phyloP scores from a whole-genome alignment of 345 rosid species.

The Populus tremula region DNA sequence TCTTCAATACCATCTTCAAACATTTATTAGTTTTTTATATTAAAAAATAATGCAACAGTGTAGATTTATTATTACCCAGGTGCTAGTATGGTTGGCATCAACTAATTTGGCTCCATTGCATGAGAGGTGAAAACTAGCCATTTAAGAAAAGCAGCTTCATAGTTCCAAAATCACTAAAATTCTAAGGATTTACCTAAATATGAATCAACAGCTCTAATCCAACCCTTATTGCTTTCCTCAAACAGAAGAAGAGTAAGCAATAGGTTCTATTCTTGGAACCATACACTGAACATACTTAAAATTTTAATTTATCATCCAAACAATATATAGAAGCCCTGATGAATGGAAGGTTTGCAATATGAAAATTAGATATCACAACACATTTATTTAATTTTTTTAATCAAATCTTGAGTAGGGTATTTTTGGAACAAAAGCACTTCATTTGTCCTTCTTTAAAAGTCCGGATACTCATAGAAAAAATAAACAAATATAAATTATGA shows the following conservation, averaged over 20 bases:
- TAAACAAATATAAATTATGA: too few relatives aligned
- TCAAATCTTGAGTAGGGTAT: too few relatives aligned
- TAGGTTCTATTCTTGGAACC: not conserved
- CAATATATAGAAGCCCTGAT: not conserved
- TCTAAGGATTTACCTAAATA: not conserved
- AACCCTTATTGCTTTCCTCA: not conserved
- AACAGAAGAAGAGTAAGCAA: not conserved
- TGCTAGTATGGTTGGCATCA: not conserved
- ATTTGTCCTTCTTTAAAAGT: too few relatives aligned
- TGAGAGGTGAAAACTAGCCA: not conserved
- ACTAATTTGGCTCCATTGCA: not conserved
- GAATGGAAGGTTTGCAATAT: not conserved
- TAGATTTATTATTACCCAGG: too few relatives aligned
- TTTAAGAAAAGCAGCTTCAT: not conserved
- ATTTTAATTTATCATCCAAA: not conserved
- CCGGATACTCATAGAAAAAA: too few relatives aligned
- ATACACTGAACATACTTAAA: not conserved
- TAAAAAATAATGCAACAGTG: not conserved
- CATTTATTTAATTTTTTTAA: too few relatives aligned
- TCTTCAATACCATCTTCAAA: not conserved
- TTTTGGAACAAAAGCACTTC: too few relatives aligned
- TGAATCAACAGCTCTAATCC: not conserved
- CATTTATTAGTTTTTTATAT: not conserved
- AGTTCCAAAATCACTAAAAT: not conserved
- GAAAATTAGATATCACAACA: too few relatives aligned